phyloP scores from a whole-genome alignment of 2,329 filamentous ascomycete species.

The Alternaria triticina region DNA sequence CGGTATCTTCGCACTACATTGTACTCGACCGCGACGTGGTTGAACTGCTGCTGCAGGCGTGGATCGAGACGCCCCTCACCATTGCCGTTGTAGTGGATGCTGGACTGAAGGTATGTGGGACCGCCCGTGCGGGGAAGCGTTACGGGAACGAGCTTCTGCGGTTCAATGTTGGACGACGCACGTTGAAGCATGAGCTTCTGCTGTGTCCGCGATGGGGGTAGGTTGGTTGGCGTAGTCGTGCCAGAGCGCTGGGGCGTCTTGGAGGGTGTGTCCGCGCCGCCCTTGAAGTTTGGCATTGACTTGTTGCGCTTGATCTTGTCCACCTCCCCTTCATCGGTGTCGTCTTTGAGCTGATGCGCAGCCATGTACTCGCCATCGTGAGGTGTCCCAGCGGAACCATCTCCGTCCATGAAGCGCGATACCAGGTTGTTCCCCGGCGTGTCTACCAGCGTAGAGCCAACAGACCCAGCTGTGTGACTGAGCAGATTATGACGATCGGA shows the following conservation, averaged over 20 bases:
- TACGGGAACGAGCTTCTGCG: slow-evolving; percentile 56
- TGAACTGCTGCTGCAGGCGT: slow-evolving; percentile 68
- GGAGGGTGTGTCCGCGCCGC: slow-evolving; percentile 35
- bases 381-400: slow-evolving; percentile 51
- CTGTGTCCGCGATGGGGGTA: slow-evolving; percentile 67
- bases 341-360: slow-evolving; percentile 30
- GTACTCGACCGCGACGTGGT: slow-evolving; percentile 75
- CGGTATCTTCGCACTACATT: slow-evolving; percentile 75
- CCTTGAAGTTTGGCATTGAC: slow-evolving; percentile 47
- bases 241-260: slow-evolving; percentile 43
- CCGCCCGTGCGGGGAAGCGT: slow-evolving; percentile 47
- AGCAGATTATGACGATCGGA: slow-evolving; percentile 46
- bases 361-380: slow-evolving; percentile 48
- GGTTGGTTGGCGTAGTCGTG: slow-evolving; percentile 50
- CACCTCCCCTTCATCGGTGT: slow-evolving; percentile 26
- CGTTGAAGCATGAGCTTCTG: slow-evolving; percentile 78
- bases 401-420: slow-evolving; percentile 54
- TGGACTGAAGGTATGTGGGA: slow-evolving; percentile 40
- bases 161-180: slow-evolving; percentile 74
- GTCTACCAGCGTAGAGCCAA: slow-evolving; percentile 49
- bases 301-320: slow-evolving; percentile 47
- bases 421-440: slow-evolving; percentile 51
- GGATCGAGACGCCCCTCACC: slow-evolving; percentile 61
- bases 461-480: slow-evolving; percentile 46
- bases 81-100: slow-evolving; percentile 44